Conservation (phyloP, 1,284 basidiomycete species). For the Austroboletus niveus region DNA sequence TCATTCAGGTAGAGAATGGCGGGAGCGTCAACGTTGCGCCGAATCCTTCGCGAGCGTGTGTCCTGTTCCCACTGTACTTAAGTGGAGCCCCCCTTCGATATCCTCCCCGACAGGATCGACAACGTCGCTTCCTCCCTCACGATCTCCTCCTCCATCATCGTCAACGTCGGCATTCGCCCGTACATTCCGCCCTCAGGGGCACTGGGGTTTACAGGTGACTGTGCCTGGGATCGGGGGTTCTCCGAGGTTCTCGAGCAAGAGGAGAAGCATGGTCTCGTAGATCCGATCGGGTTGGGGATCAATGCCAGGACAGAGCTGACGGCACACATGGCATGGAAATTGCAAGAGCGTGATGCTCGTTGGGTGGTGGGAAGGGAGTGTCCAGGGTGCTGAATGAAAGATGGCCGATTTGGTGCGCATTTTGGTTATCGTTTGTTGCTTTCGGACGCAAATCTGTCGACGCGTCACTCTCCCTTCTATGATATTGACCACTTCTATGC, state of each 20-base stretch:
- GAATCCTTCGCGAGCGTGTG: slow-evolving; percentile 8
- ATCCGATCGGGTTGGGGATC: slow-evolving; percentile 18
- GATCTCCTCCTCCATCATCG: background rate
- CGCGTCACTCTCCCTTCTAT: no score
- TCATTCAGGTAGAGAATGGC: slow-evolving; percentile 5
- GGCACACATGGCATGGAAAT: slow-evolving; percentile 6
- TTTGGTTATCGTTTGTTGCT: no score
- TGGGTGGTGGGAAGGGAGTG: slow-evolving; percentile 56
- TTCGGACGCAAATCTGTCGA: no score
- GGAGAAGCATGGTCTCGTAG: slow-evolving; percentile 21
- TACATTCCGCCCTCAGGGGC: slow-evolving; percentile 77
- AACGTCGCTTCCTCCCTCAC: slow-evolving; percentile 5
- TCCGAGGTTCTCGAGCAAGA: slow-evolving; percentile 40
- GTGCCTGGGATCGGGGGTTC: slow-evolving; percentile 54
- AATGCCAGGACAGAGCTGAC: slow-evolving; percentile 6
- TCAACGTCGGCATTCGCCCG: slow-evolving; percentile 6
- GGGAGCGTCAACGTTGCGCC: slow-evolving; percentile 19
- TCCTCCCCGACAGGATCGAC: slow-evolving; percentile 17
- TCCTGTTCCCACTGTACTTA: slow-evolving; percentile 23
- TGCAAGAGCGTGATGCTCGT: slow-evolving; percentile 44
- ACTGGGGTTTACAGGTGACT: slow-evolving; percentile 68
- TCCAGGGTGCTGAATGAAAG: slow-evolving; percentile 48
- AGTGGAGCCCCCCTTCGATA: slow-evolving; percentile 24
- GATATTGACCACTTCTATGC: no score
- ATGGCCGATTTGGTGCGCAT: slow-evolving; percentile 60